Conservation (phyloP, 2,329 filamentous ascomycete species). For the Stachybotrys echinatus region DNA sequence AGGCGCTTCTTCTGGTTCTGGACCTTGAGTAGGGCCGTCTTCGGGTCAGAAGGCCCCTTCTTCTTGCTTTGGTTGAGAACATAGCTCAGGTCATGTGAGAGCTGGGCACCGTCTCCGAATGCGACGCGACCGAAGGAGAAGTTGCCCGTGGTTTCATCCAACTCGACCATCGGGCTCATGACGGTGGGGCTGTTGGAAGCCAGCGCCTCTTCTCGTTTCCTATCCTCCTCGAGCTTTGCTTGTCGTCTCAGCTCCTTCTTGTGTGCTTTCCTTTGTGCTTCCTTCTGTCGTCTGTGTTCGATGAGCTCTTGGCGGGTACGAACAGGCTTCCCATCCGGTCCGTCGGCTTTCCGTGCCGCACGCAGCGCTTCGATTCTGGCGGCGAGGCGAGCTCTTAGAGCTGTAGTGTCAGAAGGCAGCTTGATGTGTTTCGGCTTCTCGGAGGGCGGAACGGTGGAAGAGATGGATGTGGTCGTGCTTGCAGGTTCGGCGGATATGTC, state of each 20-base stretch:
- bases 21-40: slow-evolving; percentile 77
- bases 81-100: slow-evolving; percentile 68
- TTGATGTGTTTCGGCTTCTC: slow-evolving; percentile 62
- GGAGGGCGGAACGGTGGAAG: slow-evolving; percentile 56
- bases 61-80: slow-evolving; percentile 52
- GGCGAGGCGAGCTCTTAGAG: slow-evolving; percentile 72
- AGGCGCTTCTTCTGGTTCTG: slow-evolving; percentile 83
- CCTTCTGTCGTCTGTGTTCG: slow-evolving; percentile 81
- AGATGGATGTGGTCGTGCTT: slow-evolving; percentile 62
- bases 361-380: slow-evolving; percentile 82
- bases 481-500: slow-evolving; percentile 38
- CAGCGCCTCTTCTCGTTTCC: slow-evolving; percentile 56
- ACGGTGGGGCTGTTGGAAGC: slow-evolving; percentile 57
- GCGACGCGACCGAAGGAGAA: slow-evolving; percentile 90
- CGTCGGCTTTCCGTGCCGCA: slow-evolving; percentile 81
- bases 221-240: slow-evolving; percentile 75
- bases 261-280: slow-evolving; percentile 77
- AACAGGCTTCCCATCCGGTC: slow-evolving; percentile 68
- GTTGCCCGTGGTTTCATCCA: slow-evolving; percentile 52
- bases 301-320: slow-evolving; percentile 88
- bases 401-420: slow-evolving; percentile 65
- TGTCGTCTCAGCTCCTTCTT: slow-evolving; percentile 80
- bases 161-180: slow-evolving; percentile 49
- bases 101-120: slow-evolving; percentile 77
- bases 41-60: slow-evolving; percentile 79